Conservation (phyloP, 1,284 basidiomycete species). For the Ceratobasidium sp. region DNA sequence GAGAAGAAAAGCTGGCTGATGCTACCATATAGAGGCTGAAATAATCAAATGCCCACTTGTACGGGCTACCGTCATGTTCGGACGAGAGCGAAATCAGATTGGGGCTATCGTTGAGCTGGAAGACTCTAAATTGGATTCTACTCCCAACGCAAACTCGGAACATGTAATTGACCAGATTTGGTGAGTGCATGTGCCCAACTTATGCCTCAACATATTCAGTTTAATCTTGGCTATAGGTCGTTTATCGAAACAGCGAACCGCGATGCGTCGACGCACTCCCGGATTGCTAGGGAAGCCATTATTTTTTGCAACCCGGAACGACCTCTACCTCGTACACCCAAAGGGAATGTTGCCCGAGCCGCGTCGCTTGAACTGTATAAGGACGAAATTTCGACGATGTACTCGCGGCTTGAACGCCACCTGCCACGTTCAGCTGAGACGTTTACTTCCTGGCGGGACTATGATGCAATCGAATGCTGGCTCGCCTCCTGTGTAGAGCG, state of each 20-base stretch:
- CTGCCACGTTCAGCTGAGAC: neutral
- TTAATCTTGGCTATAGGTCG: conserved; percentile 52
- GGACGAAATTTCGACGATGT: conserved; percentile 48
- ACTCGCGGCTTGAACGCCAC: conserved; percentile 35
- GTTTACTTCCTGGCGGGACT: conserved; percentile 24
- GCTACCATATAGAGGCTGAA: conserved; percentile 23
- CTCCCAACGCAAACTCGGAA: conserved; percentile 54
- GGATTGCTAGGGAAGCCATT: conserved; percentile 59
- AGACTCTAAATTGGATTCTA: conserved; percentile 57
- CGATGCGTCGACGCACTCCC: conserved; percentile 60
- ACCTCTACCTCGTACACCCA: conserved; percentile 46
- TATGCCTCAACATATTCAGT: neutral
- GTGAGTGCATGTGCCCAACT: conserved; percentile 52
- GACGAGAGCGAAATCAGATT: conserved; percentile 61
- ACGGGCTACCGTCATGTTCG: conserved; percentile 60
- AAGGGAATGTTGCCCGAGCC: conserved; percentile 46
- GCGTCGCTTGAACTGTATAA: conserved; percentile 46
- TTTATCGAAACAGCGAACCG: conserved; percentile 63
- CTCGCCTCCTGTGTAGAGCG: conserved; percentile 1
- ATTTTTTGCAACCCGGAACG: conserved; percentile 16
- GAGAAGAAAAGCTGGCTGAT: neutral
- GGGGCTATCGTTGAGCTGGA: conserved; percentile 63
- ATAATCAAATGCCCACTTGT: conserved; percentile 54
- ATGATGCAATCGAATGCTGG: conserved; percentile 22
- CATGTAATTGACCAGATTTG: conserved; percentile 60